Evolutionary conservation across 352 stramenopile genomes (phyloP).

Genomic region (Pythium brachiatum): DNA sequence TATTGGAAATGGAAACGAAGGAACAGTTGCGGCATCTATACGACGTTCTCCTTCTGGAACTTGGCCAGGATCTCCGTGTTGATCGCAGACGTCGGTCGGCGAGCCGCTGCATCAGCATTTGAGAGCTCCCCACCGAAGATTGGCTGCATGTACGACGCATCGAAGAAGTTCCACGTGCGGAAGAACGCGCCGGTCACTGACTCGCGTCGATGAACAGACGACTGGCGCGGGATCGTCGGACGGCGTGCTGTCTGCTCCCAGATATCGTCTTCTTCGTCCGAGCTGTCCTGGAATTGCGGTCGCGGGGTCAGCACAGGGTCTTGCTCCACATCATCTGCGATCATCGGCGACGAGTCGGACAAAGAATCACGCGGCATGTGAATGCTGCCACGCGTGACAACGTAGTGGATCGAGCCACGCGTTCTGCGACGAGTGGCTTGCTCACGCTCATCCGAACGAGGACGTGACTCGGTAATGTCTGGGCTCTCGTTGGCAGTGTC

Average conservation of each 20-base stretch:
- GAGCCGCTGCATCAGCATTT: slow-evolving; percentile 9
- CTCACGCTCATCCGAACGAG: slow-evolving; percentile 1
- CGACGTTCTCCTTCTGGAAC: slow-evolving; percentile 38
- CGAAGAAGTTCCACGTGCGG: slow-evolving; percentile 76
- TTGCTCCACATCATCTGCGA: slow-evolving; percentile 27
- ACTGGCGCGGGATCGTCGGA: slow-evolving; percentile 31
- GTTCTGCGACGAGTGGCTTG: slow-evolving; percentile 27
- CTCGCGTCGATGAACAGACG: slow-evolving; percentile 34
- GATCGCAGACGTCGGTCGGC: slow-evolving; percentile 12
- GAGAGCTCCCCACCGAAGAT: slow-evolving; percentile 62
- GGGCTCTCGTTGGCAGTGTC: slow-evolving; percentile 26
- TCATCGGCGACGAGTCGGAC: slow-evolving; percentile 4
- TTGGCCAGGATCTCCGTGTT: slow-evolving; percentile 37
- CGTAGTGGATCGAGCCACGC: slow-evolving; percentile 53
- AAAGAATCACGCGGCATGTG: slow-evolving; percentile 23
- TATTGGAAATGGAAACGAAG: neutral
- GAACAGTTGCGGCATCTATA: slow-evolving; percentile 26
- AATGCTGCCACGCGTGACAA: slow-evolving; percentile 37
- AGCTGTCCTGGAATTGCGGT: slow-evolving; percentile 66
- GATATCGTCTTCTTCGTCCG: slow-evolving; percentile 43
- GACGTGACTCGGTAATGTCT: slow-evolving; percentile 19
- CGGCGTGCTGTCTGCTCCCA: slow-evolving; percentile 20
- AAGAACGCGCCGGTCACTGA: slow-evolving; percentile 65
- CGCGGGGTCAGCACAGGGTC: slow-evolving; percentile 59
- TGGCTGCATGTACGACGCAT: slow-evolving; percentile 76